Conservation (phyloP, 306 rosid genomes). For the Ormosia semicastrata region DNA sequence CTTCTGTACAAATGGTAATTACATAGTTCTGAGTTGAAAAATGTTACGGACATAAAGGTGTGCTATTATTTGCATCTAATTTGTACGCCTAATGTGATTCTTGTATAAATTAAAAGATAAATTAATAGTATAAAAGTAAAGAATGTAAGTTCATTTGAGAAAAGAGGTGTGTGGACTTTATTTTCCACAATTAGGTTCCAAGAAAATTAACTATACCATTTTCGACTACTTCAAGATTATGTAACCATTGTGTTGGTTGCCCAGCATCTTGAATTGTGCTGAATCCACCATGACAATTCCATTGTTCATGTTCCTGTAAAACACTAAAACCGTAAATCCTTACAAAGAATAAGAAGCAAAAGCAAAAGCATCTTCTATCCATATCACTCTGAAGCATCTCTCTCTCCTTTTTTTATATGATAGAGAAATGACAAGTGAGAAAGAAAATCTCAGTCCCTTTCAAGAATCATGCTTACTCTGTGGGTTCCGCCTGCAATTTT, state of each 20-base stretch:
- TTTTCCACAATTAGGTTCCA: too few relatives aligned
- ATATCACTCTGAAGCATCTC: not conserved
- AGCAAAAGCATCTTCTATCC: not conserved
- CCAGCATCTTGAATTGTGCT: not conserved
- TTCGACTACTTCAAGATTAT: not conserved
- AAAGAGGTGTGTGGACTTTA: too few relatives aligned
- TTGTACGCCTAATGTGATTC: too few relatives aligned
- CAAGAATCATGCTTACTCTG: slow-evolving; percentile 24
- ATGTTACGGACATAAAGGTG: too few relatives aligned
- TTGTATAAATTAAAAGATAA: too few relatives aligned
- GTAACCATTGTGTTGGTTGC: not conserved
- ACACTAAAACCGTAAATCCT: not conserved
- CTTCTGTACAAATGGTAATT: too few relatives aligned
- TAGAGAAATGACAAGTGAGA: slow-evolving; percentile 22
- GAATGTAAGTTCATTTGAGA: too few relatives aligned
- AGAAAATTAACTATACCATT: too few relatives aligned
- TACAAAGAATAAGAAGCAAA: not conserved
- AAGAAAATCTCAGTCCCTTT: slow-evolving; percentile 21
- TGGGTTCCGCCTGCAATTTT: slow-evolving; percentile 3
- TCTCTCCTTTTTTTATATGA: slow-evolving; percentile 3
- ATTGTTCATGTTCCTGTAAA: not conserved
- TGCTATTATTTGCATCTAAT: not conserved
- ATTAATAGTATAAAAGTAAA: too few relatives aligned
- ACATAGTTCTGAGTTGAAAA: too few relatives aligned
- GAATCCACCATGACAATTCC: not conserved